A percentile compares a stretch with the other conserved stretches of the same genome.
Conservation (phyloP, 2,329 filamentous ascomycete species). For the Trichoderma sp. region DNA sequence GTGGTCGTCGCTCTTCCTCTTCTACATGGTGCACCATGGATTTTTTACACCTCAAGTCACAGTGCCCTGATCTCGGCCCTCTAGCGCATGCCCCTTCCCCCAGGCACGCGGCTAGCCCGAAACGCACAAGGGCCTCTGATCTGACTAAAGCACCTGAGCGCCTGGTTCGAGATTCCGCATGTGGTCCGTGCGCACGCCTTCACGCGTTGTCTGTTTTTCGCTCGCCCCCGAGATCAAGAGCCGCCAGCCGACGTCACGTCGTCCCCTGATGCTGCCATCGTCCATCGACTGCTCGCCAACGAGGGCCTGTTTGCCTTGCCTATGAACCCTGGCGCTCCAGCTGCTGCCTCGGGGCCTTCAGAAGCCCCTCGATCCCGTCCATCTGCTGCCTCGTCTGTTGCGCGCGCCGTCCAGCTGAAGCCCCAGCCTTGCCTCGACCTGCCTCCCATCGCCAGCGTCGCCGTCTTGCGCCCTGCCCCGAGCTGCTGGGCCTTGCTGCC, state of each 20-base stretch:
- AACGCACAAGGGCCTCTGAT: conserved; percentile 1
- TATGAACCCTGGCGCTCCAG: conserved; percentile 22
- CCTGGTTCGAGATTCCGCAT: neutral
- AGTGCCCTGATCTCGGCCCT: neutral
- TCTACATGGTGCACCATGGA: neutral
- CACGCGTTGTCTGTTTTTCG: conserved; percentile 44
- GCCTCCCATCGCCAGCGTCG: neutral
- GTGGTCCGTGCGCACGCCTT: conserved; percentile 31
- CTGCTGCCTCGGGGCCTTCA: conserved; percentile 22
- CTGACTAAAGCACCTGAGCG: conserved; percentile 6
- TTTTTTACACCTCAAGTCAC: neutral
- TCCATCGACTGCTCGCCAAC: conserved; percentile 30
- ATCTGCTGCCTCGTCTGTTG: conserved; percentile 30
- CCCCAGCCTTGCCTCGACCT: neutral
- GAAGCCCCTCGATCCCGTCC: conserved; percentile 27
- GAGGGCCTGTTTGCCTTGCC: conserved; percentile 24
- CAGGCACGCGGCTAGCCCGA: conserved; percentile 3
- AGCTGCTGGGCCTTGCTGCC: neutral
- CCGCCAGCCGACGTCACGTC: conserved; percentile 36
- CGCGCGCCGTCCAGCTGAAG: conserved; percentile 27
- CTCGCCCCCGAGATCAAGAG: conserved; percentile 28
- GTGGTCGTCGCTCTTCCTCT: no score
- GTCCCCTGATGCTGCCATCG: conserved; percentile 30
- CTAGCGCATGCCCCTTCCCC: neutral
- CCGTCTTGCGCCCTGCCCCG: neutral